Base-by-base conservation (phyloP, 306 rosid species). In the Neltuma alba region DNA sequence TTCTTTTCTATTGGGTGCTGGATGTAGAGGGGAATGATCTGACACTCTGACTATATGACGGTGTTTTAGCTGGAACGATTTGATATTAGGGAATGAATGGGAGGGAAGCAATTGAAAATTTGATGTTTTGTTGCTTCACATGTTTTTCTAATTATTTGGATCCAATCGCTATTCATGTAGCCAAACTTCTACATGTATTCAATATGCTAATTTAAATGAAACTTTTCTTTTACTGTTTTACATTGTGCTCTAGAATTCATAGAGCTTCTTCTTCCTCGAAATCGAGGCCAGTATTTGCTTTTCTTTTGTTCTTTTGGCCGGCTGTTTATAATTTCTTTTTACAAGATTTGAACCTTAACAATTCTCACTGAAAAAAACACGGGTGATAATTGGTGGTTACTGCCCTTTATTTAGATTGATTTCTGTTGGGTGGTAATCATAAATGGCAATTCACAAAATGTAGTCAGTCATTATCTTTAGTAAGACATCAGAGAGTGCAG, bases 131-230 rank as follows among this genome's bases (percentile, higher is more conserved):
- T 2, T 78, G 72, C 38, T 33, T 33, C 31, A 25, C 30, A 31
- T 66, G 58, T 34, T 13, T 54, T 14, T 10, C 41, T 57, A 34
- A 9, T 76, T 38, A n/a, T 27, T 27, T 28, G 75, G 27, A 25
- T 69, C 38, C 13, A 0, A 45, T 41, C 21, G 2, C 72, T 28
- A 21, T 21, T 0, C 33, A 23, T 23, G 28, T 33, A 34, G 44
- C 60, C 58, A 65, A n/a, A 69, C 23, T 1, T 58, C 68, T 45
- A 45, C 60, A 47, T 20, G 15, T 18, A 33, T 31, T 7, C 34
- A 30, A 60, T 28, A 18, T 76, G n/a, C 12, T 33, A 27, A 75
- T 75, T 75, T 6, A 37, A 40, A 60, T 76, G 20, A 48, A 48
- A 9, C 1, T 61, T 52, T 36, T 69, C 34, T 25, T 18, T 1